phyloP scores from a whole-genome alignment of 2,329 filamentous ascomycete genomes.

The Diaporthe longicolla region DNA sequence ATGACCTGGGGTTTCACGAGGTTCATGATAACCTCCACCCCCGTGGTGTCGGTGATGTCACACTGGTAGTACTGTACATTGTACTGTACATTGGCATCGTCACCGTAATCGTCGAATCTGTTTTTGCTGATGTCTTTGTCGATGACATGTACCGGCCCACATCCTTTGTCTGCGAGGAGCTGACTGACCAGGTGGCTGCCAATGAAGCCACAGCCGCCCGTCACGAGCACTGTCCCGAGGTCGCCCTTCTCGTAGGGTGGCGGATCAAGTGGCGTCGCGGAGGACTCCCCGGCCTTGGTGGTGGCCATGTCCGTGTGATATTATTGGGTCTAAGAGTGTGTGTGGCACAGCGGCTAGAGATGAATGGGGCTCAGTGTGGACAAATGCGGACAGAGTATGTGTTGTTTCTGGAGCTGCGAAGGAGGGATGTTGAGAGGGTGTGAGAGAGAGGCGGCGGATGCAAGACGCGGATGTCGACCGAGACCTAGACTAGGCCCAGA shows the following conservation, averaged over 20 bases:
- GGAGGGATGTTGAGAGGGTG: neutral
- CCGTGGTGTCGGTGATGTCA: conserved; percentile 46
- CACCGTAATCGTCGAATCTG: conserved; percentile 40
- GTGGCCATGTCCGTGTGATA: neutral
- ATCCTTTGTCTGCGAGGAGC: conserved; percentile 44
- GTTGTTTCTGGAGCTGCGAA: neutral
- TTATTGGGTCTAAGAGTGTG: conserved; percentile 5
- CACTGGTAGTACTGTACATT: conserved; percentile 48
- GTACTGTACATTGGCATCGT: neutral
- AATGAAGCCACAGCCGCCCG: conserved; percentile 53
- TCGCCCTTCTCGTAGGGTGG: neutral
- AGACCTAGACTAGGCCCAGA: conserved; percentile 18
- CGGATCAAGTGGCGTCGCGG: conserved; percentile 1
- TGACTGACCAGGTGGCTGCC: conserved; percentile 51
- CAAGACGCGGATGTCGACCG: conserved; percentile 17
- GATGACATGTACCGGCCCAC: conserved; percentile 48
- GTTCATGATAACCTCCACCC: conserved; percentile 45
- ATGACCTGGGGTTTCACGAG: conserved; percentile 49
- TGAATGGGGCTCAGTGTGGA: too few species aligned
- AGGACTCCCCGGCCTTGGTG: neutral
- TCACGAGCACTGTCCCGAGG: conserved; percentile 46
- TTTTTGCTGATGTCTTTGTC: conserved; percentile 49
- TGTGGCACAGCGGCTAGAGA: neutral
- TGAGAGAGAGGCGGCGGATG: neutral
- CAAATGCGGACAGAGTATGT: neutral